These are phyloP conservation scores for Leccinum arenicola DNA, from an alignment of 768 basidiomycete genomes.

Conservation along the genomic window DNA sequence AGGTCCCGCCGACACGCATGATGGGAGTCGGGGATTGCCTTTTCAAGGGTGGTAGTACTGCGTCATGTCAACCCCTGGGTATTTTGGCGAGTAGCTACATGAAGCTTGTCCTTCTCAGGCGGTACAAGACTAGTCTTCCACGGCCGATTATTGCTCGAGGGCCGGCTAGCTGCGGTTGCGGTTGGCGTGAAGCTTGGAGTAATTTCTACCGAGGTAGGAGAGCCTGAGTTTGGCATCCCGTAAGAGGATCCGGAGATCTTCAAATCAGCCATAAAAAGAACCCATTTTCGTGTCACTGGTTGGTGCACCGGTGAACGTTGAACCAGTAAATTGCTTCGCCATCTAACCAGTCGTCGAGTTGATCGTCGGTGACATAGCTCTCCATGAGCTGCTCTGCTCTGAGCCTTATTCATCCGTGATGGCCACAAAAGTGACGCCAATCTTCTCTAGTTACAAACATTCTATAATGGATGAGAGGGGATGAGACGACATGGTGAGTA, in stretches of 20 bases:
- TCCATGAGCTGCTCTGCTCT: no score
- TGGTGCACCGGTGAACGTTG: not conserved
- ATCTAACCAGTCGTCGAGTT: no score
- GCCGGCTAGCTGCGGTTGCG: conserved; percentile 31
- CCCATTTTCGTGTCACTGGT: conserved; percentile 23
- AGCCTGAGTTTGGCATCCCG: conserved; percentile 36
- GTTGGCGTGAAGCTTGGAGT: conserved; percentile 24
- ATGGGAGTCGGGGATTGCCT: conserved; percentile 20
- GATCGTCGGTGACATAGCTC: no score
- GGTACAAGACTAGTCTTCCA: conserved; percentile 9
- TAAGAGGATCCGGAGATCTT: conserved; percentile 58
- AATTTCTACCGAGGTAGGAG: conserved; percentile 13
- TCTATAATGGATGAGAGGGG: no score
- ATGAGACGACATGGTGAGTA: no score
- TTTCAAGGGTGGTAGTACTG: no score
- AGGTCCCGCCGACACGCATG: conserved; percentile 66
- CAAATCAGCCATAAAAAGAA: conserved; percentile 63
- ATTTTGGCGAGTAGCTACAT: no score
- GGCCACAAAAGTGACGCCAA: no score
- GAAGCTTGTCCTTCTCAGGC: conserved; percentile 9
- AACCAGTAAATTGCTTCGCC: not conserved
- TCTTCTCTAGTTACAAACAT: no score
- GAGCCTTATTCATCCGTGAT: no score
- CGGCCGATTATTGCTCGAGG: conserved; percentile 36
- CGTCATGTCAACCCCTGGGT: no score